Conservation (phyloP, 352 stramenopile species). For the Pythium rishiriense region DNA sequence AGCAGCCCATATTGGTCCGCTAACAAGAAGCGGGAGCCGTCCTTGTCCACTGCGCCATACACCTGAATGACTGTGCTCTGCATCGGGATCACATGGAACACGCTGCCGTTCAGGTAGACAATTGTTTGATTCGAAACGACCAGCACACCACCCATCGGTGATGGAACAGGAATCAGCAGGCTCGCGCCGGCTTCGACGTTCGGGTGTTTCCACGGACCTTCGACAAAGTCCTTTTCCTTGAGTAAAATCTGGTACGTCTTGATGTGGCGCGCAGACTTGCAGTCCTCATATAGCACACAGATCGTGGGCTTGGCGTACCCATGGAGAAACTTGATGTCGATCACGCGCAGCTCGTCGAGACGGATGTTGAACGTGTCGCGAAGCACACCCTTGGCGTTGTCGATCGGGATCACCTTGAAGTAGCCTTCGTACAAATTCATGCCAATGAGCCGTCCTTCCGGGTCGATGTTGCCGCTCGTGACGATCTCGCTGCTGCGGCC, state of each 20-base stretch:
- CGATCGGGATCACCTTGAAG: conserved; percentile 90
- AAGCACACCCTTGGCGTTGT: conserved; percentile 72
- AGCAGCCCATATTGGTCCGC: conserved; percentile 89
- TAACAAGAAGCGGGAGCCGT: conserved; percentile 88
- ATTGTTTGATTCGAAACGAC: conserved; percentile 93
- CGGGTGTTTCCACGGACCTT: conserved; percentile 87
- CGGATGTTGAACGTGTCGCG: conserved; percentile 92
- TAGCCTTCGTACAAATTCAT: conserved; percentile 93
- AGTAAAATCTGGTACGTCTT: conserved; percentile 92
- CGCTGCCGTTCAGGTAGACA: conserved; percentile 88
- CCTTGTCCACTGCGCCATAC: conserved; percentile 86
- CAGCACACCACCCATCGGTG: conserved; percentile 81
- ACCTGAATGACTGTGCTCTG: conserved; percentile 89
- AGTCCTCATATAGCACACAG: conserved; percentile 92
- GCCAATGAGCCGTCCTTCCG: conserved; percentile 81
- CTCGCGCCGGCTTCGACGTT: conserved; percentile 89
- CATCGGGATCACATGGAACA: conserved; percentile 92
- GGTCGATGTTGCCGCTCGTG: conserved; percentile 88
- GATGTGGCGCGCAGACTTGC: conserved; percentile 86
- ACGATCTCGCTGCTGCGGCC: conserved; percentile 88
- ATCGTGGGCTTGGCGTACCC: conserved; percentile 89
- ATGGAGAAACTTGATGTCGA: conserved; percentile 93
- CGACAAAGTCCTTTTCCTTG: conserved; percentile 89
- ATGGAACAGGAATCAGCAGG: conserved; percentile 88
- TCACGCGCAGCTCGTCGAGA: conserved; percentile 90